Base-by-base conservation (phyloP, 1,284 basidiomycete genomes). In the Calocybe gambosa region DNA sequence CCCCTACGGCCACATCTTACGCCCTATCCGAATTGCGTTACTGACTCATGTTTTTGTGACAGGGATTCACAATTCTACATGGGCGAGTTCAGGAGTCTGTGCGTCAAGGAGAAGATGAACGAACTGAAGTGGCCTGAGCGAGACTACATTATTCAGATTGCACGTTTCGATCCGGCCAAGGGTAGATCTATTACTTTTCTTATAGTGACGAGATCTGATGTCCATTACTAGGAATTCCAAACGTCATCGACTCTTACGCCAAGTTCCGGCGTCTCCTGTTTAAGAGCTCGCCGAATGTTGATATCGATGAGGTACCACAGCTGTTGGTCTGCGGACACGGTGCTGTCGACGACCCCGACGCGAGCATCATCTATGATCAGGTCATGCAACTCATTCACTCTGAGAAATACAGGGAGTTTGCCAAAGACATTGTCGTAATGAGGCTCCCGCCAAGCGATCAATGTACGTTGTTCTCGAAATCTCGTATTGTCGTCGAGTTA, bases 321-420 rank as follows among this genome's bases (percentile, higher is more conserved):
- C 65, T 93, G 52, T 73, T 93, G 58, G 68, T 93, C 53, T 90
- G 89, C 61, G 90, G 90, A 25, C 90, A 93, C 58, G 90, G 89
- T 47, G 86, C 86, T 20, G 89, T 92, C 45, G 86, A 91, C 56
- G 90, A 90, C 62, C 87, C 87, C 16, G 85, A 89, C 68, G 85
- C 83, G 29, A 86, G 80, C 64, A 85, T 89, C 67, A 90, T 93
- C 62, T 91, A 90, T 62, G 89, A 91, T 57, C 73, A 88, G 60
- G 69, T 82, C 46, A 73, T 83, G 54, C 72, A 77, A 53, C 65
- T 82, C 52, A 73, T 89, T 44, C 60, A 66, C 51, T 70, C 68
- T 1, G 70, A 70, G 12, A 63, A 72, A 31, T 85, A 85, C 65
- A 66, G 60, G 34, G 64, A 74, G 53, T 85, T 78, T 55, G 63